Base-by-base conservation (phyloP, 2,329 filamentous ascomycete species). In the Penicillium capsulatum region DNA sequence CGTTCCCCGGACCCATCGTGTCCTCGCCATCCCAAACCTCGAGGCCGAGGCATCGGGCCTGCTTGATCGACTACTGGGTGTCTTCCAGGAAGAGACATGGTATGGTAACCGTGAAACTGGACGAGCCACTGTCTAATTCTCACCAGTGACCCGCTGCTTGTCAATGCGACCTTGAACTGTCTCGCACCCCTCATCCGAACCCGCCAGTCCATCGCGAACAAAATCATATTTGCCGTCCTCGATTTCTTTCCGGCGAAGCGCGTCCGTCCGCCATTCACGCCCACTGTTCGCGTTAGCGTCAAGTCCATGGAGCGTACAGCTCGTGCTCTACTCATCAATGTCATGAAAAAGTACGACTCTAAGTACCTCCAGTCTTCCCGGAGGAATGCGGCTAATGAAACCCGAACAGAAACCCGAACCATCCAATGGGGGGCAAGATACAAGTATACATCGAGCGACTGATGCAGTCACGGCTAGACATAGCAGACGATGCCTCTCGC, bases 251-350 rank as follows among this genome's bases (percentile, higher is more conserved):
- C 92, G 1, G 70, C 96, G 31, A 88, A 85, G 64, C 77, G 87
- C 49, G 86, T 85, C 40, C 84, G 80, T 55, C 79, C 80, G 2
- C 82, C 84, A 3, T 78, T 94, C 71, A 91, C 85, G 1, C 77
- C 87, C 2, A 87, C 82, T 59, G 77, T 79, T 34, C 88, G 84
- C 54, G 84, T 98, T 44, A 80, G 91, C 54, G 77, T 94, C 45
- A 88, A 83, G 65, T 97, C 91, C 4, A 92, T 98, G 81, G 91
- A 96, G 64, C 88, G 94, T 60, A 98, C 92, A 16, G 86, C 86
- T 3, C 80, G 89, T 55, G 81, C 89, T 51, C 70, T 98, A 32
- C 74, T 97, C 27, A 77, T 90, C 37, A 90, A 96, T 65, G 72
- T 95, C 37, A 73, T 84, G 51, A 91, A 91, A 69, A 78, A 81